Percentiles rank a stretch among this genome's conserved stretches.
These are phyloP conservation scores for Stephania japonica DNA, from an alignment of 164 flowering plant genomes.

Conservation along the genomic window DNA sequence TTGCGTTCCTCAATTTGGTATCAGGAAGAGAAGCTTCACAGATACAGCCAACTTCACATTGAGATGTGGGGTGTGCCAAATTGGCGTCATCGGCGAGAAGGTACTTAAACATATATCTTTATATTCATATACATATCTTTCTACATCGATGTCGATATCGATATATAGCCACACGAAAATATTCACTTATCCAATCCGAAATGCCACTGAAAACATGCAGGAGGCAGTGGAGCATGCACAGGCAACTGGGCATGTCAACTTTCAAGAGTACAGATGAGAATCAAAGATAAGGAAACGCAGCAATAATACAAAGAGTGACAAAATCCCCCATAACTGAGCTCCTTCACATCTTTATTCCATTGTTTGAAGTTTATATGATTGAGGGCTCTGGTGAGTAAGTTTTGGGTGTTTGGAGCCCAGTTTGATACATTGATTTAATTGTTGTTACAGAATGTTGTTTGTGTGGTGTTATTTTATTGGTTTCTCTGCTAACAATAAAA, in stretches of 20 bases:
- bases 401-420: background rate
- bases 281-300: background rate
- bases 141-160: too few species aligned
- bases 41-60: conserved; percentile 88
- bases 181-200: background rate
- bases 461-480: too few species aligned
- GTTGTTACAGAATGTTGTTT: background rate
- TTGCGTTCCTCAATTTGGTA: conserved; percentile 1
- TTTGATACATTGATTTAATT: background rate
- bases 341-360: background rate
- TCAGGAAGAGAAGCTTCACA: conserved; percentile 73
- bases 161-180: background rate
- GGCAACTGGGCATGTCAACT: conserved; percentile 91
- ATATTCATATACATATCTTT: too few species aligned
- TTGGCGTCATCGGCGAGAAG: conserved; percentile 87
- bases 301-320: conserved; percentile 5
- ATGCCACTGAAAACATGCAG: conserved; percentile 31
- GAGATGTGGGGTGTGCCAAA: conserved; percentile 96
- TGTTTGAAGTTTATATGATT: background rate
- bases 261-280: conserved; percentile 65
- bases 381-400: background rate
- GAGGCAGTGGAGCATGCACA: conserved; percentile 94
- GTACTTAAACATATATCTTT: conserved; percentile 21
- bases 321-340: conserved; percentile 4
- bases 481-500: too few species aligned